Conservation (phyloP, 1,284 basidiomycete species). For the Ustilago shanxiensis region DNA sequence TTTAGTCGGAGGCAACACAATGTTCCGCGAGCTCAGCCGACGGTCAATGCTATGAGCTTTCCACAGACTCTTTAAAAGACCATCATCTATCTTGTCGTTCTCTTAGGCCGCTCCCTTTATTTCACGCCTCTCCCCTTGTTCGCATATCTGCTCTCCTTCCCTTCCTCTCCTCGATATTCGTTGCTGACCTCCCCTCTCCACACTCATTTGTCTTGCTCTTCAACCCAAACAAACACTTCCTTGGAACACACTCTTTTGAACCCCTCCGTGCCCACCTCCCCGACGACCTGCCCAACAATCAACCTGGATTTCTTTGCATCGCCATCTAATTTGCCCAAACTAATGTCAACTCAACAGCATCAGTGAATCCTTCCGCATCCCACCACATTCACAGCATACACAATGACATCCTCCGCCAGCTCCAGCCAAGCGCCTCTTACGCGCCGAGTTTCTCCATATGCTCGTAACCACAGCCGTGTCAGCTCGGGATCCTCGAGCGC, state of each 20-base stretch:
- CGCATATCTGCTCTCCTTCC: slow-evolving; percentile 5
- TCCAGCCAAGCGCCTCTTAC: slow-evolving; percentile 25
- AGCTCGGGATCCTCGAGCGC: slow-evolving; percentile 39
- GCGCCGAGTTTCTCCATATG: slow-evolving; percentile 38
- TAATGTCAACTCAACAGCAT: slow-evolving; percentile 28
- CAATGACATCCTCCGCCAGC: slow-evolving; percentile 41
- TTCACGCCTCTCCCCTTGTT: slow-evolving; percentile 25
- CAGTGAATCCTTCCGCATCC: not conserved
- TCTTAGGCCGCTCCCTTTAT: slow-evolving; percentile 11
- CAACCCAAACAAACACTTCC: slow-evolving; percentile 4
- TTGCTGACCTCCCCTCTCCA: slow-evolving; percentile 22
- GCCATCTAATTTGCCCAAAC: slow-evolving; percentile 2
- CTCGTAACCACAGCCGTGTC: slow-evolving; percentile 28
- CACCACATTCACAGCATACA: slow-evolving; percentile 7
- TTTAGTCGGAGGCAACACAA: slow-evolving; percentile 7
- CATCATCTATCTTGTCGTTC: not conserved
- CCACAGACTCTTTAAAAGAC: slow-evolving; percentile 24
- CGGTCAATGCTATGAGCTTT: slow-evolving; percentile 3
- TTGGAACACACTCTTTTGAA: slow-evolving; percentile 27
- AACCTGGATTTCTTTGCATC: not conserved
- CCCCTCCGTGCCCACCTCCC: not conserved
- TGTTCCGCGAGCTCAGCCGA: slow-evolving; percentile 7
- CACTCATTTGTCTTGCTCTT: not conserved
- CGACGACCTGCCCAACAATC: not conserved
- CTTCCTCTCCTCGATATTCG: slow-evolving; percentile 1